Evolutionary conservation across 2,329 filamentous ascomycete genomes (phyloP).

Genomic region (Ophiognomonia clavigignenti-juglandacearum): DNA sequence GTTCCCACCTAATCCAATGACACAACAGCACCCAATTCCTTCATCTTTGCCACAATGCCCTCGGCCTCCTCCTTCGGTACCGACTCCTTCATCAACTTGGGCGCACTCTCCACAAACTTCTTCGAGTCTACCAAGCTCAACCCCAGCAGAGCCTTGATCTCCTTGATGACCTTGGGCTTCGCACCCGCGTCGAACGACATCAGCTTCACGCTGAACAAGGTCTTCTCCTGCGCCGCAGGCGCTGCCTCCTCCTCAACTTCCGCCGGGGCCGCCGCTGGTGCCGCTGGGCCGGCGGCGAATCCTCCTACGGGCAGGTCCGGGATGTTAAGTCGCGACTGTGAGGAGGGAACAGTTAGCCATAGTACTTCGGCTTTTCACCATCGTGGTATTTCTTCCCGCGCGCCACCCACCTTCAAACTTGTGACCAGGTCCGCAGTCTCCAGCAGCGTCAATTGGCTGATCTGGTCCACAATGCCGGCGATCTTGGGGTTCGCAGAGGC

Average conservation of each 20-base stretch:
- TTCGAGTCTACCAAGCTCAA: slow-evolving; percentile 98
- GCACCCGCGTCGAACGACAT: slow-evolving; percentile 78
- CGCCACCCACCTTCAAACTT: slow-evolving; percentile 73
- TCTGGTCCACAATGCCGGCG: slow-evolving; percentile 90
- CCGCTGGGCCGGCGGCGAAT: slow-evolving; percentile 65
- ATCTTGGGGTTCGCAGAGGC: slow-evolving; percentile 76
- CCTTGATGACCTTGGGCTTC: slow-evolving; percentile 99
- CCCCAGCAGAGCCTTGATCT: slow-evolving; percentile 94
- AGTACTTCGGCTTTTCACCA: too few relatives aligned
- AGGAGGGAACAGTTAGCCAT: slow-evolving; percentile 8
- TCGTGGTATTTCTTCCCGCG: too few relatives aligned
- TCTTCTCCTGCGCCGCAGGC: slow-evolving; percentile 88
- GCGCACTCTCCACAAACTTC: slow-evolving; percentile 98
- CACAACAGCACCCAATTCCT: slow-evolving; percentile 85
- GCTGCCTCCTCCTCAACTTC: slow-evolving; percentile 87
- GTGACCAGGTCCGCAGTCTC: slow-evolving; percentile 96
- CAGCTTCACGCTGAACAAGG: slow-evolving; percentile 94
- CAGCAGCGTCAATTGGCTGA: slow-evolving; percentile 93
- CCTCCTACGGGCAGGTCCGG: slow-evolving; percentile 94
- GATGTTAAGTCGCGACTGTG: slow-evolving; percentile 87
- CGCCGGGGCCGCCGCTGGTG: slow-evolving; percentile 56
- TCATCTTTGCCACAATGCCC: slow-evolving; percentile 93
- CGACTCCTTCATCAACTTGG: slow-evolving; percentile 98
- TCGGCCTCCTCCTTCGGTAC: slow-evolving; percentile 98
- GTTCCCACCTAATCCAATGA: slow-evolving; percentile 70